phyloP scores from a whole-genome alignment of 306 rosid species.

The Mimosa bimucronata region DNA sequence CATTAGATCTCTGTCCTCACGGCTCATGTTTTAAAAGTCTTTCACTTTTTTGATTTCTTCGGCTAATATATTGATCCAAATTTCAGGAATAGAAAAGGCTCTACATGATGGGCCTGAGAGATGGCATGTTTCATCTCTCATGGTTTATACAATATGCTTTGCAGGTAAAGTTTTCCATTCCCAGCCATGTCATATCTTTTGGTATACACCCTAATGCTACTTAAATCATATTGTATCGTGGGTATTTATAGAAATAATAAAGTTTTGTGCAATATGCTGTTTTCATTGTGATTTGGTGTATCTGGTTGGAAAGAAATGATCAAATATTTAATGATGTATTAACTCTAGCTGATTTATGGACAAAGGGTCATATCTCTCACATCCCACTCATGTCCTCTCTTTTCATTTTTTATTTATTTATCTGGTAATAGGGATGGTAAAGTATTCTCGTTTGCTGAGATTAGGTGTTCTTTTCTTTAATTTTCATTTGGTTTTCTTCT shows the following conservation, averaged over 20 bases:
- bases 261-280: neutral
- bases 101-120: conserved; percentile 97
- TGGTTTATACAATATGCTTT: conserved; percentile 90
- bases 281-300: neutral
- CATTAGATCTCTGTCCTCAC: neutral
- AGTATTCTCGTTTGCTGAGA: neutral
- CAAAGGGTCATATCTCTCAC: neutral
- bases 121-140: conserved; percentile 85
- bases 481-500: neutral
- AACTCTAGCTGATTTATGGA: neutral
- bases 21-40: conserved; percentile 17
- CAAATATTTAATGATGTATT: neutral
- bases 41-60: conserved; percentile 32
- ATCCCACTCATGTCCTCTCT: neutral
- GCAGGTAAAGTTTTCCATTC: conserved; percentile 61
- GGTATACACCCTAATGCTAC: too few species aligned
- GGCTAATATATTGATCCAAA: conserved; percentile 35
- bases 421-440: neutral
- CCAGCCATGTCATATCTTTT: neutral
- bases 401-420: neutral
- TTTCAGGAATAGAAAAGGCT: conserved; percentile 95
- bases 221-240: neutral
- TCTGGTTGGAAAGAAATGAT: conserved; percentile 2
- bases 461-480: neutral
- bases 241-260: neutral